Percentiles rank a stretch among this genome's conserved stretches.
Evolutionary conservation across 2,329 filamentous ascomycete genomes (phyloP).

Genomic region (Pseudovirgaria hyperparasitica): DNA sequence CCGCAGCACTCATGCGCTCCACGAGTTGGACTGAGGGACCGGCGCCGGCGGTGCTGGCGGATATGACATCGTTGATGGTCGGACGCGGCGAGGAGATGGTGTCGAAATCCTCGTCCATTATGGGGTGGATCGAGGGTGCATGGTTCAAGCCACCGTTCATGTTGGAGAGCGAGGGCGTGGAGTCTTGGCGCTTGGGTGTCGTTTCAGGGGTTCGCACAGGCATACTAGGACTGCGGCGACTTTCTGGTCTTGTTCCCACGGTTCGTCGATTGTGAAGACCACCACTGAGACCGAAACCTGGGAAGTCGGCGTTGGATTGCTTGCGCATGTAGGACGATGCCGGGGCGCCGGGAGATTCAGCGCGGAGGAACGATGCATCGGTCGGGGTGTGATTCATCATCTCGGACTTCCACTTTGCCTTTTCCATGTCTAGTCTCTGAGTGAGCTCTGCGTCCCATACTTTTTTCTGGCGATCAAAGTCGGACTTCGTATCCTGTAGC

Average conservation of each 20-base stretch:
- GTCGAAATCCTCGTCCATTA: conserved; percentile 39
- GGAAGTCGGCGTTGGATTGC: conserved; percentile 22
- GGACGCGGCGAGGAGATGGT: conserved; percentile 50
- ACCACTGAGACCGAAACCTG: conserved; percentile 21
- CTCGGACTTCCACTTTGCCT: conserved; percentile 43
- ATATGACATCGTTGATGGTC: conserved; percentile 62
- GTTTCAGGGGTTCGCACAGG: conserved; percentile 22
- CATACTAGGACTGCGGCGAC: conserved; percentile 17
- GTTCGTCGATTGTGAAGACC: conserved; percentile 22
- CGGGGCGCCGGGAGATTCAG: conserved; percentile 18
- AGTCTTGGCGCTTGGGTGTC: conserved; percentile 21
- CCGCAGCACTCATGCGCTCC: conserved; percentile 87
- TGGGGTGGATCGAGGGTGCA: conserved; percentile 34
- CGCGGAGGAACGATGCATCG: conserved; percentile 17
- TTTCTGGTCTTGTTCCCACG: conserved; percentile 23
- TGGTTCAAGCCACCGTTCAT: conserved; percentile 24
- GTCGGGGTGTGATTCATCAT: conserved; percentile 17
- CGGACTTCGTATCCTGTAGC: conserved; percentile 43
- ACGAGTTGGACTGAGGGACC: conserved; percentile 91
- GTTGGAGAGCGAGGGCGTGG: conserved; percentile 17
- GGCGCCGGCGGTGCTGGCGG: conserved; percentile 76
- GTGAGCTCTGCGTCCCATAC: conserved; percentile 43
- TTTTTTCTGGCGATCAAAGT: conserved; percentile 47
- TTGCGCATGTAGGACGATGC: conserved; percentile 26
- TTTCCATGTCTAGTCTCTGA: conserved; percentile 53